Evolutionary conservation across 495 filamentous ascomycete species (phyloP), one percentile per base, ranked within the genome.

Genomic region (Lentithecium fluviatile): DNA sequence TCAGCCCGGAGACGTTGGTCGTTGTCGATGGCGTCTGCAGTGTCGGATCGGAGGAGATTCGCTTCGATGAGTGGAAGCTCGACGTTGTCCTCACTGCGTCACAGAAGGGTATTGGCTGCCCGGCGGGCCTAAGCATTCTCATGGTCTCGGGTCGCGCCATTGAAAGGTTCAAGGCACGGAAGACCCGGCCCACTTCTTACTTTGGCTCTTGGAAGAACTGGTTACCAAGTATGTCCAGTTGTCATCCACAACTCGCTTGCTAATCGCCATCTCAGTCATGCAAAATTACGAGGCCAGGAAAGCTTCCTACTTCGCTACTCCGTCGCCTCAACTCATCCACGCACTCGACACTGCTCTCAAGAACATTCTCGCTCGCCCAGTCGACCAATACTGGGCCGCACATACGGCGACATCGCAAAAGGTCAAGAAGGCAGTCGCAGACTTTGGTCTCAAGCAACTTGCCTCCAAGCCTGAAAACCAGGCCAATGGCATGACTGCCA

Each of bases 211-310:
- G 97, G 77, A 90, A 88, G 78, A 97, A 98, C 75, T 98, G 94
- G 94, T 79, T 93, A 38, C 94, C 93, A 51, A 95, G 84, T 87
- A 78, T 53, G 76, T 26, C 19, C 48, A 38, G 12, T 11, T 19
- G 24, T 12, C 3, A 23, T 10, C 23, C 54, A 46, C 37, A 13
- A 53, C 10, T 43, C 13, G 25, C 36, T 11, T 45, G 48, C 60
- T 62, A 51, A 66, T 48, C 36, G 58, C n/a, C 29, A 10, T 25
- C 37, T 11, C 49, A 87, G 82, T 98, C 70, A 97, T 98, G 94
- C 85, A 92, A 78, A 96, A 96, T 73, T 98, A 98, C 77, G 94
- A 98, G 78, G 89, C 89, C 66, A 87, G 88, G 76, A 98, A 97
- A 76, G 83, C 95, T 42, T 95, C 90, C 12, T 98, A 98, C 79